These are phyloP conservation scores for Fragaria iinumae DNA, from an alignment of 306 rosid species.

Conservation along the genomic window DNA sequence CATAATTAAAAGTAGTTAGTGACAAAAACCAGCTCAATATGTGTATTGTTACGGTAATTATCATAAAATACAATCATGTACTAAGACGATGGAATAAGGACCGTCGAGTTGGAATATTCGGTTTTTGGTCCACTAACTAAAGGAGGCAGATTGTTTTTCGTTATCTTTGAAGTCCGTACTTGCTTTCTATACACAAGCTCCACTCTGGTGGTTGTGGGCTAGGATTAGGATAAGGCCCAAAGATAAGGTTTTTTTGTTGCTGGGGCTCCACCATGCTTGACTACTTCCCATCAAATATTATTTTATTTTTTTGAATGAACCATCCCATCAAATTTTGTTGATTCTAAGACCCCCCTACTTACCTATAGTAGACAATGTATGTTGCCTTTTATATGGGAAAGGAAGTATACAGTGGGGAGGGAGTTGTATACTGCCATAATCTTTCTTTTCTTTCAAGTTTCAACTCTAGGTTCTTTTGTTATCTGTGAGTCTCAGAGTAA, in stretches of 20 bases:
- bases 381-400: neutral
- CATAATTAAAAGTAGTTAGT: neutral
- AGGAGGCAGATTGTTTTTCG: slow-evolving; percentile 15
- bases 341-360: neutral
- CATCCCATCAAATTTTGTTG: neutral
- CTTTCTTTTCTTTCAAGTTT: too few relatives aligned
- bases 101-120: slow-evolving; percentile 45
- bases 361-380: neutral
- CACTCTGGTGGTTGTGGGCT: slow-evolving; percentile 57
- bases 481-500: too few relatives aligned
- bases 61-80: neutral
- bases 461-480: neutral
- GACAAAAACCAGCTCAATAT: slow-evolving; percentile 14
- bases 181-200: slow-evolving; percentile 7
- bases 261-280: slow-evolving; percentile 50
- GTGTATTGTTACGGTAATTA: neutral
- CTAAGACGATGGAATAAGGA: slow-evolving; percentile 20
- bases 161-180: slow-evolving; percentile 27
- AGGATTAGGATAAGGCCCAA: slow-evolving; percentile 48
- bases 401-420: neutral
- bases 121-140: slow-evolving; percentile 25
- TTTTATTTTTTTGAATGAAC: too few relatives aligned
- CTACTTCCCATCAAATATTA: neutral
- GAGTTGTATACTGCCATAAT: neutral
- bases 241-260: slow-evolving; percentile 50